Base-by-base conservation (phyloP, 129 eudicot species). In the Helianthus tuberosus region DNA sequence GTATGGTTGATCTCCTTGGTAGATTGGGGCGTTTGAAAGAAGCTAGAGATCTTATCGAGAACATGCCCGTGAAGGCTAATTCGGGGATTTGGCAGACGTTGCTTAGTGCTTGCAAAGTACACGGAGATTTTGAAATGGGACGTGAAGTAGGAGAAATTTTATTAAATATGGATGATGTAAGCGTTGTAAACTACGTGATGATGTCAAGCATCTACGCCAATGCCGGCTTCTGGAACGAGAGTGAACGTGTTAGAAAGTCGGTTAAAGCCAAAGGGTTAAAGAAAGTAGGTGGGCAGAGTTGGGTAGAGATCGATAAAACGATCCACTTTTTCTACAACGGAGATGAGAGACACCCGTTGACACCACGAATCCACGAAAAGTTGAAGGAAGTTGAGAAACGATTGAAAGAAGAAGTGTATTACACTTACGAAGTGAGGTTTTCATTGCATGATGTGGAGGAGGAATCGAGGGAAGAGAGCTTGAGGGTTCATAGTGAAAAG, bases 1-100 rank as follows among this genome's bases (percentile, higher is more conserved):
- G 96, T 77, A 79, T 88, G 94, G 96, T 88, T 84, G 97, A 91
- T 82, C 82, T 90, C 5, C 87, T 88, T 66, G 97, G 97, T 50
- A 86, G 96, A 81, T 89, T 85, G 17, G 97, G 97, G 27, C 80
- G 80, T 14, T 75, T 91, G 59, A 72, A 60, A 15, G 97, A 91
- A 75, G 97, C 96, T 10, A 81, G 87, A 72, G 76, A 69, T 59
- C 82, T 89, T 35, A 85, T 92, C 73, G 79, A 83, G 75, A 83
- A 58, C 73, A 89, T 92, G 96, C 93, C 89, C 0, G 64, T 84
- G 46, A 85, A 85, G 61, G 84, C 89, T 14, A 81, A 79, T 66
- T 16, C 74, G 41, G 92, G 96, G 15, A 83, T 86, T 41, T 91
- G 90, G 97, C 96, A 88, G 84, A 91, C 97, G 2, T 55, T 91